phyloP scores from a whole-genome alignment of 78 protist species.

The Dictyostelium discoideum region dicty_2.7 NC_007091.3:244501-245000 shows the following conservation, averaged over 20 bases:
- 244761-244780: neutral
- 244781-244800: neutral
- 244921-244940: neutral
- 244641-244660: neutral
- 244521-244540: neutral
- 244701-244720: neutral
- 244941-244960: neutral
- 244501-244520: neutral
- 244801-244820: neutral
- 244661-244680: neutral
- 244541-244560: neutral
- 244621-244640: neutral
- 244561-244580: neutral
- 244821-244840: neutral
- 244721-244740: neutral
- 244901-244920: neutral
- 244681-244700: neutral
- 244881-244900: neutral
- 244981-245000: neutral
- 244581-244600: neutral
- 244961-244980: conserved; percentile 11
- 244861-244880: neutral
- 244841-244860: neutral
- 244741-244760: neutral
- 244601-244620: neutral